Conservation (phyloP, 2,329 filamentous ascomycete species). For the Diaporthe sp. region DNA sequence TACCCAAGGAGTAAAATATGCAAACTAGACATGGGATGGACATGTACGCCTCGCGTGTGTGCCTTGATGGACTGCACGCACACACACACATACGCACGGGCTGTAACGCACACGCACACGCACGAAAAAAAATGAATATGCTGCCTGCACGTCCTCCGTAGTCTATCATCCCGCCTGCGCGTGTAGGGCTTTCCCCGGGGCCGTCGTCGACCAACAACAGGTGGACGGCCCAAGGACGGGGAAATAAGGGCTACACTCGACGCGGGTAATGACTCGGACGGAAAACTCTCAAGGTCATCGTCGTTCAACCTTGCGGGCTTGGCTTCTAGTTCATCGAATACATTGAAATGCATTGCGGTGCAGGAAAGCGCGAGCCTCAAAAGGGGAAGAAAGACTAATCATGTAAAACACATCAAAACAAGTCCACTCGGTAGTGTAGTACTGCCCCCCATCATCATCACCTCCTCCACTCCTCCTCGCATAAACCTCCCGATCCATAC, state of each 20-base stretch:
- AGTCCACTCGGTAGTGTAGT: too few species aligned
- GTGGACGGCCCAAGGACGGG: neutral
- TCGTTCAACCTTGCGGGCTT: neutral
- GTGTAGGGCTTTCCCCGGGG: neutral
- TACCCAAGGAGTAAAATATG: too few species aligned
- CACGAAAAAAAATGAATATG: neutral
- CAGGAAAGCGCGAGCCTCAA: neutral
- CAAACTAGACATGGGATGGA: conserved; percentile 5
- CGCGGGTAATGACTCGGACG: neutral
- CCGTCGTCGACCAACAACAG: neutral
- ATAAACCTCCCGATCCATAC: conserved; percentile 10
- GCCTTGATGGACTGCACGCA: neutral
- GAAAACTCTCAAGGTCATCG: neutral
- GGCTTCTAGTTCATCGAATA: too few species aligned
- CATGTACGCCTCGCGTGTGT: neutral
- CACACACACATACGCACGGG: neutral
- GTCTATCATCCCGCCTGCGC: neutral
- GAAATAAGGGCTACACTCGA: too few species aligned
- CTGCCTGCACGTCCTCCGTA: neutral
- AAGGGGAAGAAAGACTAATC: neutral
- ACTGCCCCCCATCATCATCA: too few species aligned
- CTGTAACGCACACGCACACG: neutral
- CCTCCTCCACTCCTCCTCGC: neutral
- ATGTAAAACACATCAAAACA: neutral
- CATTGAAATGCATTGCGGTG: too few species aligned